phyloP scores from a whole-genome alignment of 2,329 filamentous ascomycete genomes.

The Dothideomycetes sp. region DNA sequence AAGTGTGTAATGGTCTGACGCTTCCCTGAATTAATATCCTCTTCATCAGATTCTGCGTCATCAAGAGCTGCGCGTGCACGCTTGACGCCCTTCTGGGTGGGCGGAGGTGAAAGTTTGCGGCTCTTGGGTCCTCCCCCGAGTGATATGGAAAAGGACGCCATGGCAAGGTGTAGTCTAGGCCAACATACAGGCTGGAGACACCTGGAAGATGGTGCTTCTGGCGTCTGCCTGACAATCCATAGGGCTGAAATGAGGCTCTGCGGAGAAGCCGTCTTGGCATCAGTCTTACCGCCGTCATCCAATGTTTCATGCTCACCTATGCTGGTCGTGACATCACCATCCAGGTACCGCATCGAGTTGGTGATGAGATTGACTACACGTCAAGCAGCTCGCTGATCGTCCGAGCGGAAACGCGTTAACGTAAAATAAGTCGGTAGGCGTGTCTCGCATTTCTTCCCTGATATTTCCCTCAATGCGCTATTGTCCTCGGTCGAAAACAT shows the following conservation, averaged over 20 bases:
- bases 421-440: no score
- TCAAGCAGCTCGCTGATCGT: background rate
- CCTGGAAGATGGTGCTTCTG: background rate
- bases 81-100: slow-evolving; percentile 22
- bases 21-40: slow-evolving; percentile 40
- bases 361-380: background rate
- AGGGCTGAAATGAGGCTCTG: background rate
- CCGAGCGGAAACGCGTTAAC: no score
- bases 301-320: background rate
- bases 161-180: background rate
- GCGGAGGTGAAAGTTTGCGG: background rate
- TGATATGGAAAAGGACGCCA: slow-evolving; percentile 5
- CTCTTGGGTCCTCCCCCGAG: background rate
- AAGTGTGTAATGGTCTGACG: slow-evolving; percentile 44
- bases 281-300: no score
- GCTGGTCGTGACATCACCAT: background rate
- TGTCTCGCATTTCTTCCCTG: no score
- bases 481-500: background rate
- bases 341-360: background rate
- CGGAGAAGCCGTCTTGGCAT: background rate
- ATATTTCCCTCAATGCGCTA: background rate
- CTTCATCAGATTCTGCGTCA: slow-evolving; percentile 39
- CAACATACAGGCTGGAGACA: background rate
- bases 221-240: background rate
- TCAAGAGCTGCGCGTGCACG: slow-evolving; percentile 27